Evolutionary conservation across 495 filamentous ascomycete genomes (phyloP).

Genomic region (Penicillium coprophilum): DNA sequence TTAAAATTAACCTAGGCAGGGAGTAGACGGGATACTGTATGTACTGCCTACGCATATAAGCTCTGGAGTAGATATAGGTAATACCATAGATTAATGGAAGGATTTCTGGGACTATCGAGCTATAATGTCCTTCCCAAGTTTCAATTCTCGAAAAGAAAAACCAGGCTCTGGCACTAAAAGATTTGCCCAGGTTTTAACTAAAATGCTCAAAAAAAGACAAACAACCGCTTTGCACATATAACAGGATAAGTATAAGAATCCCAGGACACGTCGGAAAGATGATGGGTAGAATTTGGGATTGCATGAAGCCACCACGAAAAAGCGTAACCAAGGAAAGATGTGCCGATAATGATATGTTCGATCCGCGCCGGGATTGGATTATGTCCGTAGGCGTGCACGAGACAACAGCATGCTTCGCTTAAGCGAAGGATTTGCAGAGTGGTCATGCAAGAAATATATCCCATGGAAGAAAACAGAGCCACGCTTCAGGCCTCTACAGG

Average conservation of each 20-base stretch:
- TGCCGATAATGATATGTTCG: conserved; percentile 32
- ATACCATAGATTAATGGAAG: conserved; percentile 30
- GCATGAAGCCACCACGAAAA: conserved; percentile 5
- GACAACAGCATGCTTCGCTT: conserved; percentile 12
- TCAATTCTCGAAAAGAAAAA: conserved; percentile 11
- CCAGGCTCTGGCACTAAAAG: conserved; percentile 17
- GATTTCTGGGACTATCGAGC: conserved; percentile 24
- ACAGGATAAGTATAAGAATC: conserved; percentile 29
- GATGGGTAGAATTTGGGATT: conserved; percentile 6
- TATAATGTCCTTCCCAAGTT: conserved; percentile 21
- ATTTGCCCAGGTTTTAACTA: conserved; percentile 19
- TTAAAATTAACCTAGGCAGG: too few relatives aligned
- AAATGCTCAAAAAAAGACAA: conserved; percentile 23
- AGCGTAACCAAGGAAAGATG: conserved; percentile 15
- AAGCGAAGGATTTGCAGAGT: conserved; percentile 29
- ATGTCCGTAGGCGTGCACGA: conserved; percentile 25
- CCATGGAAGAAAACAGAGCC: conserved; percentile 23
- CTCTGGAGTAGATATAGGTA: neutral
- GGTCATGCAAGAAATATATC: conserved; percentile 34
- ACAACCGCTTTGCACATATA: conserved; percentile 29
- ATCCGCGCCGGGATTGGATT: conserved; percentile 26
- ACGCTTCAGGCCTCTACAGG: conserved; percentile 50
- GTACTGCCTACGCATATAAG: neutral
- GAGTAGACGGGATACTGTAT: too few relatives aligned
- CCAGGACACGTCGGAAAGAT: conserved; percentile 22